Evolutionary conservation across 2,329 filamentous ascomycete genomes (phyloP), one percentile per base, ranked within the genome.

Genomic region (Capronia coronata): DNA sequence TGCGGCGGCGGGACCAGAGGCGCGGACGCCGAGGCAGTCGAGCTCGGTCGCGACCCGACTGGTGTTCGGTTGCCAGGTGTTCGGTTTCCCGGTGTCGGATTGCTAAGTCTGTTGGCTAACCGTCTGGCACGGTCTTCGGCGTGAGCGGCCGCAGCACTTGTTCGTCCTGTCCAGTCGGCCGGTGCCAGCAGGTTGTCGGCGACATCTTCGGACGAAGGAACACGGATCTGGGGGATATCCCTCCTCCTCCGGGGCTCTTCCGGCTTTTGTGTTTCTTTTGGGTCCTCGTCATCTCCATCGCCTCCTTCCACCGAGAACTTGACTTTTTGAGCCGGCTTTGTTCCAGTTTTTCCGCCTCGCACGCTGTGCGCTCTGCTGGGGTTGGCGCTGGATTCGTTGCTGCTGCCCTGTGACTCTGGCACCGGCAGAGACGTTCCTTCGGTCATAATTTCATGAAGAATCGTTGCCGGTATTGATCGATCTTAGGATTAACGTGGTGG

Each of bases 81-180:
- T 19, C 11, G 18, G 34, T 19, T 37, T 6, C 34, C 34, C 5
- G 30, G 8, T 18, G 16, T 22, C 18, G 45, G 35, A 30, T 46
- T 48, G 42, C 48, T 56, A 9, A 56, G 35, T 42, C 48, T 38
- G 35, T 54, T 43, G 19, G 51, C 50, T 22, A 56, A 35, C 18
- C 51, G 45, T 35, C 48, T 56, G 18, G 54, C 54, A n/a, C 54
- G 54, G 41, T 37, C 42, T 30, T 51, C 48, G 16, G 54, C 54
- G 40, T 54, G 30, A 25, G 54, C 54, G 18, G 54, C 54, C 7
- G 54, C 54, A 39, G 51, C 54, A 51, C 47, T 41, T 25, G 45
- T 49, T 16, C 46, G 50, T 19, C 54, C 54, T 4, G 37, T 40
- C 51, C 51, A 54, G 25, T 48, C 45, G 1, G 43, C 25, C 9